Conservation (phyloP, 257 asterid species). For the Hygrophila difformis region DNA sequence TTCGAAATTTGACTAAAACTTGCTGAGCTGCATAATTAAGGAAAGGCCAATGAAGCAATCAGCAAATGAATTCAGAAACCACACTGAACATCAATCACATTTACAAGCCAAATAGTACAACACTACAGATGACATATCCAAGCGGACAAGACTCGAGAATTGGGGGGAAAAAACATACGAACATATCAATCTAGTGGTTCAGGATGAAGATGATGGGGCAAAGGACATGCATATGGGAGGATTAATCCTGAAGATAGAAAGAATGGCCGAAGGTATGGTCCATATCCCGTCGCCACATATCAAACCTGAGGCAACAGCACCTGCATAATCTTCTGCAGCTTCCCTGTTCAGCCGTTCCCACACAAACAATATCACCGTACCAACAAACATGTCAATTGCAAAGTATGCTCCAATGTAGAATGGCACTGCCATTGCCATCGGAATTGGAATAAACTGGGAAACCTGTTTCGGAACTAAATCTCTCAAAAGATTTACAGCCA, state of each 20-base stretch:
- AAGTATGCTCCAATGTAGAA: conserved; percentile 92
- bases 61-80: no score
- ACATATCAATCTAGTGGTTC: no score
- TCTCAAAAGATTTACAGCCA: conserved; percentile 56
- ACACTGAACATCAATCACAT: no score
- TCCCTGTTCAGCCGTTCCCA: conserved; percentile 75
- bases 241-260: conserved; percentile 73
- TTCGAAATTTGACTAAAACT: no score
- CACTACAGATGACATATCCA: no score
- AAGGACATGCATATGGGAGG: conserved; percentile 97
- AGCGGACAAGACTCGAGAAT: no score
- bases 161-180: no score
- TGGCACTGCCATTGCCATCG: conserved; percentile 97
- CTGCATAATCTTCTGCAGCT: conserved; percentile 73
- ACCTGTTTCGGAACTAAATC: conserved; percentile 46
- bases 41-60: no score
- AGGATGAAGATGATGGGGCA: no score
- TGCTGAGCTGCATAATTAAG: no score
- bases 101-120: no score
- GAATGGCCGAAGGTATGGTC: conserved; percentile 93
- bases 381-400: conserved; percentile 93
- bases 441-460: conserved; percentile 75
- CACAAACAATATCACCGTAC: conserved; percentile 68
- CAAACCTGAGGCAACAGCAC: conserved; percentile 92
- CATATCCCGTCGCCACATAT: conserved; percentile 93